A percentile compares a stretch with the other conserved stretches of the same genome.
These are phyloP conservation scores for Rhizopus arrhizus DNA, from an alignment of 371 early-diverging fungal species.

Conservation along the genomic window DNA sequence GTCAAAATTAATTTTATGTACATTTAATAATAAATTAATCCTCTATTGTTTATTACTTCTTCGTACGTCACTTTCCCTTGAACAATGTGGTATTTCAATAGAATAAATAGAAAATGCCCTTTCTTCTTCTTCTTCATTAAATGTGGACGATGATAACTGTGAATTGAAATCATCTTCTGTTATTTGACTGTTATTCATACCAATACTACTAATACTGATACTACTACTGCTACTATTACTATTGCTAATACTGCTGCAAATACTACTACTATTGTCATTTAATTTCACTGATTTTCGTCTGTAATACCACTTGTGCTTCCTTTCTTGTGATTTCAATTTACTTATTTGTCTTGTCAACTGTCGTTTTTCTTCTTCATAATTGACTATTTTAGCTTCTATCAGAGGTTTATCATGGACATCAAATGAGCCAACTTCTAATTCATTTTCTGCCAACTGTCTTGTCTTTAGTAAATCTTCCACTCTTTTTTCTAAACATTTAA, in stretches of 20 bases:
- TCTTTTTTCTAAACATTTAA: constrained; percentile 40
- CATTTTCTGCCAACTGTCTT: constrained; percentile 21
- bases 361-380: constrained; percentile 19
- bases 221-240: no score
- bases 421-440: constrained; percentile 17
- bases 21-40: background rate
- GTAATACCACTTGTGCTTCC: constrained; percentile 70
- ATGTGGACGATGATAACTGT: constrained; percentile 3
- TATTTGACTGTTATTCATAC: constrained; percentile 12
- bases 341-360: constrained; percentile 46
- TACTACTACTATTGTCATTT: constrained; percentile 7
- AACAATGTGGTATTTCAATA: constrained; percentile 2
- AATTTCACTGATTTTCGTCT: constrained; percentile 45
- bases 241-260: no score
- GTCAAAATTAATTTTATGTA: constrained; percentile 15
- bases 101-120: constrained; percentile 6
- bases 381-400: constrained; percentile 23
- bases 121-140: background rate
- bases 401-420: constrained; percentile 14
- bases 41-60: constrained; percentile 9
- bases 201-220: background rate
- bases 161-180: constrained; percentile 22
- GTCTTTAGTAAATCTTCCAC: constrained; percentile 37
- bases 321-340: constrained; percentile 58
- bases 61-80: constrained; percentile 37